Evolutionary conservation across 1,139 yeast genomes (phyloP).

Genomic region (Kodamaea arcana): DNA sequence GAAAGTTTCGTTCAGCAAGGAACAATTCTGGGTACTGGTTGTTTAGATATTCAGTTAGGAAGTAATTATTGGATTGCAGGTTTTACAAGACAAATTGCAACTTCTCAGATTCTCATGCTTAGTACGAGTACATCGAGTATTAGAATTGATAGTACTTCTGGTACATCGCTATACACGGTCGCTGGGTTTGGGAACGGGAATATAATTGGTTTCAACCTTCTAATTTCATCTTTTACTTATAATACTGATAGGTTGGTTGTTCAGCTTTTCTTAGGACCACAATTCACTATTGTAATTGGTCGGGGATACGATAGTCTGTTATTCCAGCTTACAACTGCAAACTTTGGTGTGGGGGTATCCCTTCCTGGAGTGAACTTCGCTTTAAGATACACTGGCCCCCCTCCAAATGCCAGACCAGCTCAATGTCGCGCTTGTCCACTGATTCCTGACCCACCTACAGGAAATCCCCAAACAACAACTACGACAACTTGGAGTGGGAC

Average conservation of each 20-base stretch:
- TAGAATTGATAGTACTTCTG: background rate
- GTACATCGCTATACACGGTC: background rate
- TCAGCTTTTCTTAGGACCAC: background rate
- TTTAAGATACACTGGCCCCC: background rate
- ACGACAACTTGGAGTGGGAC: background rate
- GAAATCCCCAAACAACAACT: background rate
- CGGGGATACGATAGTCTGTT: background rate
- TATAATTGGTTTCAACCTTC: background rate
- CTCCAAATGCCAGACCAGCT: background rate
- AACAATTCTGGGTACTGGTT: background rate
- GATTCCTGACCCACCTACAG: background rate
- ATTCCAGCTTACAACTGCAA: background rate
- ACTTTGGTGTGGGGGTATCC: background rate
- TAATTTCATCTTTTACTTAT: background rate
- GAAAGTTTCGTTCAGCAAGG: background rate
- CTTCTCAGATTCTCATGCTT: background rate
- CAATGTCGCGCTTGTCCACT: background rate
- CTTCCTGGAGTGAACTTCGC: background rate
- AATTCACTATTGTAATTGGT: background rate
- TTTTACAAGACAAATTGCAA: background rate
- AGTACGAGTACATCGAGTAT: background rate
- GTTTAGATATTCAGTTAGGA: background rate
- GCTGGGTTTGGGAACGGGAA: background rate
- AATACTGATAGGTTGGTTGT: background rate
- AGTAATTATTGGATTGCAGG: background rate